Base-by-base conservation (phyloP, 352 stramenopile genomes). In the Pythium guiyangense region DNA sequence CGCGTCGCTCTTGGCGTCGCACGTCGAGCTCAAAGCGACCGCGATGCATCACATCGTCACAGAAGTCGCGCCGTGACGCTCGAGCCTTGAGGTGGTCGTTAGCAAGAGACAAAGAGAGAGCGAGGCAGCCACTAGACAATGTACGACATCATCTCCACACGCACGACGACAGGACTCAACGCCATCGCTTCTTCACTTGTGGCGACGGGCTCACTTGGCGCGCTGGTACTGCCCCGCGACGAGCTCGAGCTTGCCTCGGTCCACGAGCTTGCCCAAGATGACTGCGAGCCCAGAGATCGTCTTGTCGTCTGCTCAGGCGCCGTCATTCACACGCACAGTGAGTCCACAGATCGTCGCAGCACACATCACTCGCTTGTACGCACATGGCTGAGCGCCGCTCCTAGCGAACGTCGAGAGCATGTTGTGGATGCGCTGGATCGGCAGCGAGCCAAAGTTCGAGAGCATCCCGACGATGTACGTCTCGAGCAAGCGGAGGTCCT, bases 401-500 rank as follows among this genome's bases (percentile, higher is more conserved):
- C 83, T 66, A 6, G 84, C 79, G 54, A 95, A 94, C 18, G 84
- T 92, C 2, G 76, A 97, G 0, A 99, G 76, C 75, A 97, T 98
- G 49, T 97, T 96, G 74, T 98, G 93, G 57, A 99, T 98, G 20
- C 86, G 77, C 45, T 97, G 81, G 26, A 98, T 78, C 10, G 85
- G 81, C 10, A 99, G 69, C 40, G 92, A 86, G 11, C 92, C 93
- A 53, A 98, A 88, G 67, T 98, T 98, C 5, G 83, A 92, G 6
- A 99, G 78, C 92, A 98, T 98, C 14, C 95, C 92, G 34, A 97
- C 74, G 52, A 99, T 96, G 65, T 98, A 99, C 39, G 77, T 96
- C 67, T 98, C 86, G 54, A 97, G 86, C n/a, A 97, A 62, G 43
- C 85, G 86, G 59, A 97, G 81, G 59, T 98, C 90, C 60, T 98